Evolutionary conservation across 2,329 filamentous ascomycete genomes (phyloP).

Genomic region (Bertia moriformis): DNA sequence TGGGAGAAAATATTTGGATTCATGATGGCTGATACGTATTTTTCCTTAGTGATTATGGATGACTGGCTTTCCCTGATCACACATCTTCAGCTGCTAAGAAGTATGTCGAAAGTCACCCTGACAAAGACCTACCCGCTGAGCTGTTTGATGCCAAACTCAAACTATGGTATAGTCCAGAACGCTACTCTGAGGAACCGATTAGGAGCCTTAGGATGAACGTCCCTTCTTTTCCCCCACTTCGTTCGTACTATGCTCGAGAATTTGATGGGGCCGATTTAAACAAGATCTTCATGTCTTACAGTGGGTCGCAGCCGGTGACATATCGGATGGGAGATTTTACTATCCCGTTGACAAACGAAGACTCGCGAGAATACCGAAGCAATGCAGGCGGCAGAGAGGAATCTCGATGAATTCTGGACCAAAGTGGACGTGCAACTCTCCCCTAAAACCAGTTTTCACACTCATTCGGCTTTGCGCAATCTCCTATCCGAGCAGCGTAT

Average conservation of each 20-base stretch:
- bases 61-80: conserved; percentile 17
- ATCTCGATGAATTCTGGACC: conserved; percentile 31
- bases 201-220: conserved; percentile 10
- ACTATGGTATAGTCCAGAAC: conserved; percentile 15
- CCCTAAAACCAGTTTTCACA: conserved; percentile 1
- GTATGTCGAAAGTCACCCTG: conserved; percentile 5
- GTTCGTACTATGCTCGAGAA: conserved; percentile 14
- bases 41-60: conserved; percentile 20
- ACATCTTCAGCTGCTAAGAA: conserved; percentile 1
- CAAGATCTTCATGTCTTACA: not conserved
- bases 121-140: not conserved
- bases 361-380: conserved; percentile 26
- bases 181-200: conserved; percentile 15
- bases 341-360: conserved; percentile 26
- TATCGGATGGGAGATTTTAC: conserved; percentile 18
- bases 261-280: conserved; percentile 13
- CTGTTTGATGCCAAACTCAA: conserved; percentile 10
- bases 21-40: conserved; percentile 15
- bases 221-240: conserved; percentile 24
- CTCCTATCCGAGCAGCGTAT: conserved; percentile 16
- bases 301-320: conserved; percentile 2
- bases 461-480: not conserved
- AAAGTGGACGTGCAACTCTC: conserved; percentile 11
- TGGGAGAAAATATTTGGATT: conserved; percentile 22
- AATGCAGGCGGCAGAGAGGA: conserved; percentile 27